Base-by-base conservation (phyloP, 225 moss, liverwort and hornwort species). In the Bryum argenteum region DNA sequence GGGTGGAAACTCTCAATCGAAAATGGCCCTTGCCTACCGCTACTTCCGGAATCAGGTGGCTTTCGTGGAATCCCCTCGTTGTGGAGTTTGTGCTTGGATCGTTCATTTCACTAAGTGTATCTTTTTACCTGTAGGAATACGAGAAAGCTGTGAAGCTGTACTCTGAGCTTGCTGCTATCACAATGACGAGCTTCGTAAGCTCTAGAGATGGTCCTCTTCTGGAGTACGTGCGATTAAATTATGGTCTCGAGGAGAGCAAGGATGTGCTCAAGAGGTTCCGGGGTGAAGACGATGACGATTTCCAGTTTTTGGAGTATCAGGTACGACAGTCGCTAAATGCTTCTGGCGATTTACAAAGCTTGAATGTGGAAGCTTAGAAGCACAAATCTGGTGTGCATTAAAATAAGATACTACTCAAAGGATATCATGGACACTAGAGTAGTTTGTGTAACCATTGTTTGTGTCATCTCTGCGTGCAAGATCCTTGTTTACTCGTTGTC, bases 261-360 rank as follows among this genome's bases (percentile, higher is more conserved):
- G 94, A 91, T 59, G 90, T 88, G 55, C 61, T 86, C 20, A 94
- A 87, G 71, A 89, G 82, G 77, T 92, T 84, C 23, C 87, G 98
- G 59, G 98, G 94, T 71, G 98, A 98, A 84, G 91, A 88, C 61
- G 96, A 98, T 72, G 98, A 94, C 55, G 98, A 98, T 67, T 98
- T 98, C 38, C 94, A 91, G 81, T 98, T 98, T 65, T 50, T 87
- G 58, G 91, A 94, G 70, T 98, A 92, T 71, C 94, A 97, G 86
- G 87, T 87, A 78, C 19, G 68, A 18, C 23, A 15, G 52, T 17
- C 42, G 3, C 62, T 50, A 10, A 60, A 8, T 45, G 45, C 45
- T 45, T 45, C 14, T 47, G 12, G 12, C 4, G 16, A 47, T 47
- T 13, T 47, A 13, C 13, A 47, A 13, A 47, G 13, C 16, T 47